Conservation (phyloP, 352 stramenopile genomes). For the Pilasporangium apinafurcum region DNA sequence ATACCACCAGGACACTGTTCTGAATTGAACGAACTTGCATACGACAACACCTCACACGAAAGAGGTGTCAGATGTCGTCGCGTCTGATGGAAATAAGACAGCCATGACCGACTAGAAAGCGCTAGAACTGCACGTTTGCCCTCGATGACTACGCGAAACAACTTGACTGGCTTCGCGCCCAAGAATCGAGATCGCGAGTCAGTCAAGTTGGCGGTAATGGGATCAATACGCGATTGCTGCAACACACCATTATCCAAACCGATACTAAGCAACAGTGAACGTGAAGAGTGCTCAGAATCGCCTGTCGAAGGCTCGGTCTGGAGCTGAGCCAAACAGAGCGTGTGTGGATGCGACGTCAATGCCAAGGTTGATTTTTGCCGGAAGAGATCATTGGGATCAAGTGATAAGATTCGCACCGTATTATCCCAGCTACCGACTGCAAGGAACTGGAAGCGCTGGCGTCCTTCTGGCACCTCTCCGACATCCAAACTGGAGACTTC, state of each 20-base stretch:
- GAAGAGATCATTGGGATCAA: constrained; percentile 91
- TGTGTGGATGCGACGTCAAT: constrained; percentile 79
- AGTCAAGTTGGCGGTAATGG: constrained; percentile 75
- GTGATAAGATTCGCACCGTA: constrained; percentile 90
- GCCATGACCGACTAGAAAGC: constrained; percentile 94
- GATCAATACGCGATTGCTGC: constrained; percentile 89
- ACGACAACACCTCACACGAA: constrained; percentile 93
- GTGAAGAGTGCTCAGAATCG: constrained; percentile 46
- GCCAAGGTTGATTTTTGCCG: constrained; percentile 79
- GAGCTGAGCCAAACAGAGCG: constrained; percentile 69
- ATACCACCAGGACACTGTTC: constrained; percentile 96
- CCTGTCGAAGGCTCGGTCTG: constrained; percentile 66
- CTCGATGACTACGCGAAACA: constrained; percentile 91
- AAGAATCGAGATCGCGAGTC: constrained; percentile 93
- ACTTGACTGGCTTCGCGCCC: constrained; percentile 91
- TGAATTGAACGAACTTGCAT: constrained; percentile 94
- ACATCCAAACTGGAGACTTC: constrained; percentile 98
- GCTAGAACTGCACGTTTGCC: constrained; percentile 90
- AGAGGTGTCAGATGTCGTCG: constrained; percentile 92
- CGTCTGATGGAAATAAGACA: constrained; percentile 92
- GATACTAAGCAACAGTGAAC: constrained; percentile 79
- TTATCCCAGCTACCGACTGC: constrained; percentile 93
- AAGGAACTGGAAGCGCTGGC: constrained; percentile 93
- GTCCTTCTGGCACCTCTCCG: constrained; percentile 90
- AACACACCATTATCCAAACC: constrained; percentile 95